Conservation (phyloP, 1,139 yeast genomes). For the Debaryomycetaceae sp. region DNA sequence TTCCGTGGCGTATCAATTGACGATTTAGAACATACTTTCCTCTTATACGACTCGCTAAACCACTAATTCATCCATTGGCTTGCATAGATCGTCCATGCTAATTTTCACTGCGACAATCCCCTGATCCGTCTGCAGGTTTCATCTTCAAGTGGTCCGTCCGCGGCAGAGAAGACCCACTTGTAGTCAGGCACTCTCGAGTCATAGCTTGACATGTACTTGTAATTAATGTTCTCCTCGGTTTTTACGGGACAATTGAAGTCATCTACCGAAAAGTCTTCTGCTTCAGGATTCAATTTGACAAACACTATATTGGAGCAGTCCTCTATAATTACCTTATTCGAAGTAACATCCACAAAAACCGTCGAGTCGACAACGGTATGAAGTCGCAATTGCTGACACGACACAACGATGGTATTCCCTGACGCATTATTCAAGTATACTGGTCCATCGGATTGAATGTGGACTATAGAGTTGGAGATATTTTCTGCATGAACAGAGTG, state of each 20-base stretch:
- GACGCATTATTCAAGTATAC: conserved; percentile 23
- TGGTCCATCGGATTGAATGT: conserved; percentile 28
- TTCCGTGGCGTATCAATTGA: background rate
- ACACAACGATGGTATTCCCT: conserved; percentile 21
- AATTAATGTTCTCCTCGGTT: conserved; percentile 11
- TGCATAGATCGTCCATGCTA: too few species aligned
- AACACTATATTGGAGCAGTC: conserved; percentile 20
- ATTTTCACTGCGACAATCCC: background rate
- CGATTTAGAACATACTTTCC: too few species aligned
- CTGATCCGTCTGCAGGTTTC: background rate
- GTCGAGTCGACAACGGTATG: conserved; percentile 24
- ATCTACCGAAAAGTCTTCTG: conserved; percentile 6
- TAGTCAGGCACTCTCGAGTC: background rate
- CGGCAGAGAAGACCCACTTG: conserved; percentile 2
- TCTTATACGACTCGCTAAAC: background rate
- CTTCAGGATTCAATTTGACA: conserved; percentile 6
- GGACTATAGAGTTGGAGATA: conserved; percentile 16
- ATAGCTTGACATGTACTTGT: background rate
- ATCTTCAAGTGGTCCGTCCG: conserved; percentile 1
- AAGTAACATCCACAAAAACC: conserved; percentile 19
- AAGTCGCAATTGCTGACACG: conserved; percentile 41
- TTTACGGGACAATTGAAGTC: conserved; percentile 10
- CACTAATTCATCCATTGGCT: too few species aligned
- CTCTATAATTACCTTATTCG: conserved; percentile 32
- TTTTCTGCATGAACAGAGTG: conserved; percentile 23